Evolutionary conservation across 208 protist genomes (phyloP).

Genomic region (Trypanosoma avium): DNA sequence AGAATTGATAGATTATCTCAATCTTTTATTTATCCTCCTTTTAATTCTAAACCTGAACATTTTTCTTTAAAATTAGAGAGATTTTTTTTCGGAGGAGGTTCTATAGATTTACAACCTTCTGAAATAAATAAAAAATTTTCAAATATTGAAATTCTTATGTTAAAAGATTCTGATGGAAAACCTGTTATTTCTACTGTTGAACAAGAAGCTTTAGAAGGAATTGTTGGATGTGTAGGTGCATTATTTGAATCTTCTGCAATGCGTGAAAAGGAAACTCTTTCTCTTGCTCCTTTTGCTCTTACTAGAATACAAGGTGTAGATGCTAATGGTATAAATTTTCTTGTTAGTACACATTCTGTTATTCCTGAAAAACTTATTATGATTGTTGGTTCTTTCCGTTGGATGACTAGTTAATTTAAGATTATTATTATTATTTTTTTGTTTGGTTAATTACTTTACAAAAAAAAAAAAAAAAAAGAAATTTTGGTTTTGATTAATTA

Average conservation of each 20-base stretch:
- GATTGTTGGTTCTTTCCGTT: conserved; percentile 71
- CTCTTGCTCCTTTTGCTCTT: conserved; percentile 54
- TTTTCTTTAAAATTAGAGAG: conserved; percentile 45
- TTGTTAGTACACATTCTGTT: conserved; percentile 75
- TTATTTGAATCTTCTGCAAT: conserved; percentile 47
- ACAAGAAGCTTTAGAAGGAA: conserved; percentile 52
- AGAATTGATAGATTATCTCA: conserved; percentile 64
- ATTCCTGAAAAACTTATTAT: conserved; percentile 71
- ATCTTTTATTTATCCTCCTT: conserved; percentile 40
- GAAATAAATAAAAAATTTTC: conserved; percentile 63
- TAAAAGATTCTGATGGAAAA: conserved; percentile 64
- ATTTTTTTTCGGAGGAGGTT: conserved; percentile 73
- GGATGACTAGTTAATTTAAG: conserved; percentile 60
- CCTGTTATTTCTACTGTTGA: conserved; percentile 49
- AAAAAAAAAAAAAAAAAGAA: conserved; percentile 19
- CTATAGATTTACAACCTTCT: conserved; percentile 59
- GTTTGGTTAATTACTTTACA: not conserved
- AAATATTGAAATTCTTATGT: conserved; percentile 60
- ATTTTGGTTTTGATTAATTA: conserved; percentile 26
- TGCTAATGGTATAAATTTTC: conserved; percentile 61
- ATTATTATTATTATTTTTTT: conserved; percentile 46
- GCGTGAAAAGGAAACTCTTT: conserved; percentile 39
- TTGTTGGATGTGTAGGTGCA: conserved; percentile 78
- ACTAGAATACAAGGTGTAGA: conserved; percentile 70
- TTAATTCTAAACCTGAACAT: conserved; percentile 23